Base-by-base conservation (phyloP, 305 asterid genomes). In the Nicotiana rustica region DNA sequence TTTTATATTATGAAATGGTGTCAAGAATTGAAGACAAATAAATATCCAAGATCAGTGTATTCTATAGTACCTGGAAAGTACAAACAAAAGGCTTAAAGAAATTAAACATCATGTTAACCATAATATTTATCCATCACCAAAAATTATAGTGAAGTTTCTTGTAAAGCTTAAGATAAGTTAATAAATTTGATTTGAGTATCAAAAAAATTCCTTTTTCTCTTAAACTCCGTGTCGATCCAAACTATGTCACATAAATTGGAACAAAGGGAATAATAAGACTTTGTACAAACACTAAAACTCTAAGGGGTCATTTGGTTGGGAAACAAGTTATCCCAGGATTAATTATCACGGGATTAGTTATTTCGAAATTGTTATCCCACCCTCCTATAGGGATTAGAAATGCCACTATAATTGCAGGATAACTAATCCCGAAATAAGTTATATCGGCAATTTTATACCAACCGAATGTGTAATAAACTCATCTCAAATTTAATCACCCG, bases 71-170 rank as follows among this genome's bases (percentile, higher is more conserved):
- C 41, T 47, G 21, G 41, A 49, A 49, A 49, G 79, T 49, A 25
- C 21, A 25, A 25, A 71, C 6, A 73, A 73, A 4, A 10, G 62
- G 64, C 62, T 73, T 49, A 25, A 21, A 7, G 6, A 73, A 38
- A 73, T 7, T 35, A 73, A 59, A 49, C 52, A 14, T 49, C 25
- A 38, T 73, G 79, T 71, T 21, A 44, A 73, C 15, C 62, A 49
- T 71, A 13, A 21, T 47, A 71, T 71, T 47, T 47, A 6, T 70
- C 60, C 60, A 70, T 41, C 60, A 70, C 12, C 6, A 44, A 71
- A 71, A 5, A 19, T 44, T 35, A 17, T 44, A 19, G 14, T 70
- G 18, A 12, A 38, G 38, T 15, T 69, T 36, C 31, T 41, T 18
- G 77, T n/a, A n/a, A n/a, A 9, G 12, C 4, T 18, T 61, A 61